phyloP scores from a whole-genome alignment of 208 protist genomes.

The Spongospora subterranea region DNA sequence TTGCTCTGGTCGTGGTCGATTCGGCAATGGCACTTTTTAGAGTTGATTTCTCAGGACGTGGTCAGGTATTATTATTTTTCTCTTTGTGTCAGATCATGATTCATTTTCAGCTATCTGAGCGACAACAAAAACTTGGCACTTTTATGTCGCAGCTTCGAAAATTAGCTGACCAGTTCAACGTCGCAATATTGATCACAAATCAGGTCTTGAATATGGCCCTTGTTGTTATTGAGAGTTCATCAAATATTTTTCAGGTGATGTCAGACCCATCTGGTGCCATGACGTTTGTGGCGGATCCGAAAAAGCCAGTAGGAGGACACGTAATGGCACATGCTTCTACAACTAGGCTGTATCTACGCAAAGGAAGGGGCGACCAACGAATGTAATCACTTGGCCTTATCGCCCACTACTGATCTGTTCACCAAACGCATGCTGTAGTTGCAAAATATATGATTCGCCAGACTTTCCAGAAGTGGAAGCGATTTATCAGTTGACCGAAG shows the following conservation, averaged over 20 bases:
- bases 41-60: slow-evolving; percentile 71
- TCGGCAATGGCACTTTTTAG: slow-evolving; percentile 98
- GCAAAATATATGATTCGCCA: slow-evolving; percentile 95
- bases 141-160: slow-evolving; percentile 85
- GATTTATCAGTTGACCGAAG: slow-evolving; percentile 87
- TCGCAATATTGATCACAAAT: slow-evolving; percentile 88
- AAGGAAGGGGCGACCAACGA: slow-evolving; percentile 95
- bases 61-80: slow-evolving; percentile 58
- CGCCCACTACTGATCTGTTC: background rate
- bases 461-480: slow-evolving; percentile 94
- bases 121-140: slow-evolving; percentile 67
- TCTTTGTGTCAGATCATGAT: background rate
- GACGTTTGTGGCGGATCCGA: slow-evolving; percentile 79
- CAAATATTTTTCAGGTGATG: slow-evolving; percentile 44
- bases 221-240: background rate
- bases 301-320: slow-evolving; percentile 93
- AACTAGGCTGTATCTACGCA: slow-evolving; percentile 85
- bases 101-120: slow-evolving; percentile 61
- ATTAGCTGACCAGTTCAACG: slow-evolving; percentile 87
- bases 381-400: too few relatives aligned
- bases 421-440: background rate
- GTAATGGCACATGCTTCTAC: slow-evolving; percentile 97
- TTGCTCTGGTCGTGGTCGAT: slow-evolving; percentile 93
- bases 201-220: slow-evolving; percentile 68
- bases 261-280: slow-evolving; percentile 77